Evolutionary conservation across 2,329 filamentous ascomycete genomes (phyloP).

Genomic region (Akanthomyces muscarius): DNA sequence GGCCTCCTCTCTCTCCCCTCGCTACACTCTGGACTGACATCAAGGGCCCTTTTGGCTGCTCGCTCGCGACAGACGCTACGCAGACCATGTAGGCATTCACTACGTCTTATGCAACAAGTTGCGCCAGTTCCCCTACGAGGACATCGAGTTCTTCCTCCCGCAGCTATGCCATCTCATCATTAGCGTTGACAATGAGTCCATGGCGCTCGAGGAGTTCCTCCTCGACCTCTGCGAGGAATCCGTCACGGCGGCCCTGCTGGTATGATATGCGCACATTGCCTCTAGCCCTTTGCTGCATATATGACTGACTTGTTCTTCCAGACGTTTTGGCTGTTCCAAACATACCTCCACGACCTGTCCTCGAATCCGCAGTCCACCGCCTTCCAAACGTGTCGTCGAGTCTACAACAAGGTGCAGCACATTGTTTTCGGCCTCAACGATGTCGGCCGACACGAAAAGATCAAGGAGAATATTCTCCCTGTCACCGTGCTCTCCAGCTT

Average conservation of each 20-base stretch:
- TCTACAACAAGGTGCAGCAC: constrained; percentile 86
- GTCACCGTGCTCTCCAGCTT: constrained; percentile 79
- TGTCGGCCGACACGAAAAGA: constrained; percentile 64
- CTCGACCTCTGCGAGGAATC: constrained; percentile 84
- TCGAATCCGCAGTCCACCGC: constrained; percentile 69
- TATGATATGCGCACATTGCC: constrained; percentile 35
- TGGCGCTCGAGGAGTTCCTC: constrained; percentile 85
- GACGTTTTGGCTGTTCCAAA: constrained; percentile 91
- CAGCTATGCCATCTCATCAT: constrained; percentile 85
- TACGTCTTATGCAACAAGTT: constrained; percentile 86
- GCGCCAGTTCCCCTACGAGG: constrained; percentile 83
- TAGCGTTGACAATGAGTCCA: constrained; percentile 85
- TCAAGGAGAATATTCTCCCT: constrained; percentile 75
- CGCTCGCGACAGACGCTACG: constrained; percentile 63
- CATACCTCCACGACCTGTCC: constrained; percentile 77
- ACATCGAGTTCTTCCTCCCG: constrained; percentile 89
- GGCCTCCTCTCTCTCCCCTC: not conserved
- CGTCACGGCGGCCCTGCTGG: constrained; percentile 76
- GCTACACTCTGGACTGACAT: not conserved
- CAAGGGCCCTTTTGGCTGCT: constrained; percentile 21
- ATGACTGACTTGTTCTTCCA: constrained; percentile 32
- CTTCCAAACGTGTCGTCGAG: constrained; percentile 76
- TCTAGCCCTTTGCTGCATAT: not conserved
- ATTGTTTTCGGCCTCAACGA: constrained; percentile 79
- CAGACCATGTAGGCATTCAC: constrained; percentile 85